Percentiles rank a stretch among this genome's conserved stretches.
Conservation (phyloP, 306 rosid genomes). For the Trifolium pratense region DNA sequence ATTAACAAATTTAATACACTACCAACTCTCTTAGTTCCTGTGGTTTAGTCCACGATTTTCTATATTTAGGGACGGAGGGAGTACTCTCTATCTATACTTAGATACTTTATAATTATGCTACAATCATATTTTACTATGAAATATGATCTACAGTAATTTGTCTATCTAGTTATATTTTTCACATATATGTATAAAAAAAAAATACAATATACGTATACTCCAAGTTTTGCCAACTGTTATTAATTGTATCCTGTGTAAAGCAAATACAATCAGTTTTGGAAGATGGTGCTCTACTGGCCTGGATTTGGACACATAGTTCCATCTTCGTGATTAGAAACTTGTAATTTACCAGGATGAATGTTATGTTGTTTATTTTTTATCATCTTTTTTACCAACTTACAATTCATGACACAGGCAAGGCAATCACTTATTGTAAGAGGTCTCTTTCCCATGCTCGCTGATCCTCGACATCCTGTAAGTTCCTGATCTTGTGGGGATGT, state of each 20-base stretch:
- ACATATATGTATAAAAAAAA: constrained; percentile 7
- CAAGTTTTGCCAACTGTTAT: constrained; percentile 7
- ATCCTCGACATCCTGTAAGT: constrained; percentile 98
- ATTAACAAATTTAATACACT: too few species aligned
- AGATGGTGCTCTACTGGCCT: constrained; percentile 27
- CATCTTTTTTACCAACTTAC: constrained; percentile 32
- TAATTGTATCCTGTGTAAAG: constrained; percentile 18
- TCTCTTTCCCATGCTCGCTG: constrained; percentile 98
- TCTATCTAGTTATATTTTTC: constrained; percentile 10
- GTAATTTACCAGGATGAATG: constrained; percentile 24
- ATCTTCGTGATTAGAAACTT: constrained; percentile 20
- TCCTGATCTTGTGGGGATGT: constrained; percentile 16
- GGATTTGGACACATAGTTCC: constrained; percentile 24
- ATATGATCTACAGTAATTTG: background rate
- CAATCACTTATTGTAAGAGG: constrained; percentile 96
- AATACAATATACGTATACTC: background rate
- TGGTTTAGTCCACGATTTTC: background rate
- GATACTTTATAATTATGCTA: background rate
- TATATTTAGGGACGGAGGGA: background rate
- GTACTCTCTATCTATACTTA: constrained; percentile 24
- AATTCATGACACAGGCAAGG: constrained; percentile 73
- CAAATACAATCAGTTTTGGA: constrained; percentile 33
- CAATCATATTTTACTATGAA: constrained; percentile 20
- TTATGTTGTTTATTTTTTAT: constrained; percentile 20
- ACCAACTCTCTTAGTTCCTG: background rate